Conservation (phyloP, 1,284 basidiomycete genomes). For the Leccinum griseonigrum region DNA sequence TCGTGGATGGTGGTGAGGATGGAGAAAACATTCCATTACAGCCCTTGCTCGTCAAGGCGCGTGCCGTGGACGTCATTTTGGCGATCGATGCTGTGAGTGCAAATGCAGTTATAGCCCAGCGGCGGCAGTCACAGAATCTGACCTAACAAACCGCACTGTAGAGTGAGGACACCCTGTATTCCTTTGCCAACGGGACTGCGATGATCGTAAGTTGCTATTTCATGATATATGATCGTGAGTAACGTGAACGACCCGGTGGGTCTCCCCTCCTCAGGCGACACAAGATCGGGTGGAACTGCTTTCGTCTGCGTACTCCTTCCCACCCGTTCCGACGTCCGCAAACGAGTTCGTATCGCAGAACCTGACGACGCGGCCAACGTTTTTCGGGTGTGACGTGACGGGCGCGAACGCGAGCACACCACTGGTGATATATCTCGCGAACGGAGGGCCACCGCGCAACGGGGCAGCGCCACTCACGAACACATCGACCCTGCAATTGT, state of each 20-base stretch:
- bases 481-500: constrained; percentile 34
- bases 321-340: constrained; percentile 35
- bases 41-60: not conserved
- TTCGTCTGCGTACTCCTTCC: constrained; percentile 41
- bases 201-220: constrained; percentile 37
- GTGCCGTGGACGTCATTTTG: not conserved
- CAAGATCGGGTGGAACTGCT: constrained; percentile 39
- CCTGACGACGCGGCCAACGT: constrained; percentile 39
- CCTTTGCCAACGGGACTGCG: constrained; percentile 40
- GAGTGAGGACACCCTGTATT: constrained; percentile 23
- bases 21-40: not conserved
- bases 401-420: constrained; percentile 26
- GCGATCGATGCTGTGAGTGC: not conserved
- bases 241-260: not conserved
- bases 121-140: not conserved
- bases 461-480: constrained; percentile 42
- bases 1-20: not conserved
- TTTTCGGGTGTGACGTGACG: constrained; percentile 42
- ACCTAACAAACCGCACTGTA: constrained; percentile 11
- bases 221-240: not conserved
- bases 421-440: constrained; percentile 41
- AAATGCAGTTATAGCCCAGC: not conserved
- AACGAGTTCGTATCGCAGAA: constrained; percentile 34
- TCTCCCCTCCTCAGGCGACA: constrained; percentile 30
- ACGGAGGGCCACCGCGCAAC: constrained; percentile 42